Percentiles rank a stretch among this genome's conserved stretches.
phyloP scores from a whole-genome alignment of 176 grass and related monocot species.

The Dendrocalamus sinicus region DNA sequence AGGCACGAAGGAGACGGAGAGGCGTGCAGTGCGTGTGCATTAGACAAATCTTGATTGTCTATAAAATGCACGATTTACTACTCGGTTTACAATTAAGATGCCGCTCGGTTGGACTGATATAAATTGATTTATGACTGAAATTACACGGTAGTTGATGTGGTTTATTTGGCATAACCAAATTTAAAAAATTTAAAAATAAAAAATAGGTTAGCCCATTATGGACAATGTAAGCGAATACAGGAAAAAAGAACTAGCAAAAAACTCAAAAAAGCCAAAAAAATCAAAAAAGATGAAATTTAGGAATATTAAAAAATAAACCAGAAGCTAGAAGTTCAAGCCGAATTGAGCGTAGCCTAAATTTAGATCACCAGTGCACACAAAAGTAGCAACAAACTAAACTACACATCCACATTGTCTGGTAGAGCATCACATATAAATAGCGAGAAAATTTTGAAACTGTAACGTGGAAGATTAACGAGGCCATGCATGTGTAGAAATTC shows the following conservation, averaged over 20 bases:
- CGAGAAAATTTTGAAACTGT: background rate
- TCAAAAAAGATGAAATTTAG: no score
- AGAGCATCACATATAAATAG: constrained; percentile 16
- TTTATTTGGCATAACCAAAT: no score
- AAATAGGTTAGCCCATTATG: no score
- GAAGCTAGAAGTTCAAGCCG: no score
- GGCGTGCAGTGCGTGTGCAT: background rate
- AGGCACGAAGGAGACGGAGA: background rate
- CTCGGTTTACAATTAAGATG: background rate
- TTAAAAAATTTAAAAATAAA: no score
- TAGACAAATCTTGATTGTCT: background rate
- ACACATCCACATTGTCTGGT: constrained; percentile 24
- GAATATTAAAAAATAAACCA: no score
- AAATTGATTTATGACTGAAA: no score
- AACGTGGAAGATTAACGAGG: background rate
- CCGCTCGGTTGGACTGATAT: no score
- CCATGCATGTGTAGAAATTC: background rate
- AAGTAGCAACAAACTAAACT: background rate
- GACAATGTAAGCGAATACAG: no score
- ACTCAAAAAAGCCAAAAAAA: no score
- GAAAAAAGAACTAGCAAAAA: no score
- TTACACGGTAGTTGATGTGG: no score
- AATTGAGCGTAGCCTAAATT: background rate
- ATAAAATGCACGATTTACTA: background rate
- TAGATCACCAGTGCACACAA: background rate